Evolutionary conservation across 495 filamentous ascomycete species (phyloP), one percentile per base, ranked within the genome.

Genomic region (Parathielavia appendiculata): DNA sequence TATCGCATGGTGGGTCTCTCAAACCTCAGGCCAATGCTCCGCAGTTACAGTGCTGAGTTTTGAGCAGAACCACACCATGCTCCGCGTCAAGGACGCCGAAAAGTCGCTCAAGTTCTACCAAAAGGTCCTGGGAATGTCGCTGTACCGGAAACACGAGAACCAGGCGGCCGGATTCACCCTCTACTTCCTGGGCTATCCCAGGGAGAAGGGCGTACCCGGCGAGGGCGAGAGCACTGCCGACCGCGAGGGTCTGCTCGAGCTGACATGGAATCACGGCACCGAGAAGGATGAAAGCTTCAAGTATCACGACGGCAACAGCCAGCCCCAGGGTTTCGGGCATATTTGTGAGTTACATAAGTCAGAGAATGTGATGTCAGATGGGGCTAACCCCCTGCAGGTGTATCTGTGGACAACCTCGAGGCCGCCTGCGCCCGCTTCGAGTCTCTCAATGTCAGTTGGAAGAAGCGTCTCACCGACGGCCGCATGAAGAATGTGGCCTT

Each of bases 231-330:
- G 44, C 66, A 79, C 84, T 4, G 83, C 87, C 4, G 81, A 83
- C 41, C 81, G 83, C 51, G 92, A 97, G 68, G 92, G 92, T 2
- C 67, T 97, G 52, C 75, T 97, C 12, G 92, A 96, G 75, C 67
- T 98, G 63, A 97, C 92, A 20, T 96, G 90, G 89, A 97, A 98
- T 69, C 93, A 96, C 62, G 93, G 93, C 43, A 97, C 93, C 3
- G 93, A 98, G 79, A 92, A 89, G 67, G 84, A 97, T 63, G 79
- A 85, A 55, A 76, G 79, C 47, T 90, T 91, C 65, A 85, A 84
- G 44, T 98, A 98, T 67, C 93, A 98, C 68, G 85, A 95, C 63
- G 93, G 93, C 11, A 98, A 98, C 70, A 76, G 83, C 20, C 77
- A 95, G 71, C 93, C 92, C 1, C 90, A 97, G 71, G 93, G 93